Evolutionary conservation across 495 filamentous ascomycete species (phyloP), one percentile per base, ranked within the genome.

Genomic region (Lepidopterella palustris): DNA sequence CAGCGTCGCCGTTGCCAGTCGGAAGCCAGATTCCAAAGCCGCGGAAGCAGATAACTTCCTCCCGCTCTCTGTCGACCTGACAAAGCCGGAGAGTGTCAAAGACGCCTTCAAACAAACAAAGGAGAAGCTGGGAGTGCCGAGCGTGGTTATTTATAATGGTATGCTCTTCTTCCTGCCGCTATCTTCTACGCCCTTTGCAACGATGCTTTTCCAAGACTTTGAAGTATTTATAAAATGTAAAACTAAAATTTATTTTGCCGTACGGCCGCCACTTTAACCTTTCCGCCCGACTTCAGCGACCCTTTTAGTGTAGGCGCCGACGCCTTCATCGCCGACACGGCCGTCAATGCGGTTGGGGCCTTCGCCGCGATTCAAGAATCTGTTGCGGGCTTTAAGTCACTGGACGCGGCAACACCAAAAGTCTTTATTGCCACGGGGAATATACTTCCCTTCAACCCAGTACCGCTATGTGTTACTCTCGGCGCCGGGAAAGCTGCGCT

Each of bases 341-440:
- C 45, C 4, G 21, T 49, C 4, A 49, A 49, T 24, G n/a, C 45
- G 2, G 15, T 24, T 20, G 21, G 45, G 10, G 45, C n/a, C 15
- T 49, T 20, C 10, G n/a, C 23, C 3, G 45, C n/a, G 3, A 11
- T 49, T 10, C 21, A 20, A 10, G n/a, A 49, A 10, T 11, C 45
- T 20, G 21, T 24, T 5, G n/a, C 21, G 45, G 45, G n/a, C 3
- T 49, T 49, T 21, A 18, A 20, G 45, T 10, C 21, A 10, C 4
- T 49, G 45, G 21, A 49, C 21, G 45, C 8, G 5, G n/a, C 45
- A 11, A 49, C 21, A 21, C 45, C 45, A 3, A 20, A 49, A 10
- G 45, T 49, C n/a, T 49, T 20, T 10, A 49, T 49, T 24, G 45
- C 45, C 15, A 49, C 45, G 21, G 45, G 45, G n/a, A 49, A 49